phyloP scores from a whole-genome alignment of 116 monocot genomes.

The Dioscorea cayenensis region DNA sequence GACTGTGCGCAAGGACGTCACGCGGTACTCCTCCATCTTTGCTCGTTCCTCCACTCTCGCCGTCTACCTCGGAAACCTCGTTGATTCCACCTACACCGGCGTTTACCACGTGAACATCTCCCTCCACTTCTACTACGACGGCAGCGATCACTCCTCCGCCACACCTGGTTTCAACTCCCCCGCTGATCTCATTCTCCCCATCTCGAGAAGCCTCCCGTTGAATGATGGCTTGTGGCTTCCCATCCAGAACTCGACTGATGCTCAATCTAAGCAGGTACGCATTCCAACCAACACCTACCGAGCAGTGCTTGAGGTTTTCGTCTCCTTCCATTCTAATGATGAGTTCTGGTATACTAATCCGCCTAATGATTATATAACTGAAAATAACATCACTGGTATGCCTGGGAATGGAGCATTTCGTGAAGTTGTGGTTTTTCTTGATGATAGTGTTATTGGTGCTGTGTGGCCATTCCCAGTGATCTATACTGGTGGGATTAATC shows the following conservation, averaged over 20 bases:
- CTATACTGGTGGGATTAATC: constrained; percentile 38
- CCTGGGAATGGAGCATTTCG: constrained; percentile 35
- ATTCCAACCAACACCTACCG: constrained; percentile 32
- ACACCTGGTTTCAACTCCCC: constrained; percentile 1
- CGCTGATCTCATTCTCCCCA: constrained; percentile 35
- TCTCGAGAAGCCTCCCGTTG: constrained; percentile 30
- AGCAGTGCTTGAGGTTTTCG: constrained; percentile 30
- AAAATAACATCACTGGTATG: constrained; percentile 21
- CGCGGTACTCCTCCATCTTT: constrained; percentile 21
- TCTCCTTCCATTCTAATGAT: constrained; percentile 30
- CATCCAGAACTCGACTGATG: constrained; percentile 20
- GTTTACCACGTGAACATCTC: constrained; percentile 42
- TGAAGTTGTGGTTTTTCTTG: constrained; percentile 21
- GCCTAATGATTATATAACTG: constrained; percentile 17
- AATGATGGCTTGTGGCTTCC: constrained; percentile 42
- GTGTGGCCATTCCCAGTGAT: constrained; percentile 46
- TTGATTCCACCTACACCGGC: constrained; percentile 40
- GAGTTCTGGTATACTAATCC: constrained; percentile 44
- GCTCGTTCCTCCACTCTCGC: constrained; percentile 16
- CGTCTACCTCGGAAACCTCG: constrained; percentile 32
- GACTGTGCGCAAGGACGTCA: constrained; percentile 37
- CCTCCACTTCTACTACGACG: constrained; percentile 25
- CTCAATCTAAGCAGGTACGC: constrained; percentile 13
- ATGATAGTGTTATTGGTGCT: constrained; percentile 24
- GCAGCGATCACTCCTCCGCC: background rate